Evolutionary conservation across 805 yeast species (phyloP), one percentile per base, ranked within the genome.

Genomic region (Lipomyces chichibuensis): DNA sequence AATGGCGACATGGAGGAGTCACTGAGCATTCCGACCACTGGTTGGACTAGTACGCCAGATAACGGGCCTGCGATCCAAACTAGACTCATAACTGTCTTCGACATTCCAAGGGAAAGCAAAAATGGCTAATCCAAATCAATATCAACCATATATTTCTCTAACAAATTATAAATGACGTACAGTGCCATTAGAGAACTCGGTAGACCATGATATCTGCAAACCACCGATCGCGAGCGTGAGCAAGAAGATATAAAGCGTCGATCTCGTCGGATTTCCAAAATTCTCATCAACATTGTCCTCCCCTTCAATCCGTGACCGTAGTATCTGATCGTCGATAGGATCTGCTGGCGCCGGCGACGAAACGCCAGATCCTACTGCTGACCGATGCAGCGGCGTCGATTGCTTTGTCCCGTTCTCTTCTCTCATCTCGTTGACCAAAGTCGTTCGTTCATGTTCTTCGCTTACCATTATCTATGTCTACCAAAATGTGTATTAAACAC

Each of bases 51-150:
- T 0, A 87, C 81, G 0, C 90, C 90, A 14, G 88, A 83, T 17
- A 86, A 72, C 0, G 91, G 90, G 1, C 90, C 89, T 0, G 89
- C 89, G 27, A 87, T 81, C 91, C 90, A 87, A 3, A 87, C 83
- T 57, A 87, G 76, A 6, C 88, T 86, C 71, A 87, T 75, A 0
- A 81, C 72, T 27, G 84, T 82, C 71, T 85, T 86, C 1, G 89
- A 83, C 59, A 87, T 78, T 3, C 90, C 90, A n/a, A 87, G 76
- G 0, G 88, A 84, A n/a, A 86, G 75, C 17, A 87, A 74, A 71
- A 83, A 86, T 0, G 89, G 88, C 71, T 69, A 29, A 6, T 17
- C 39, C 7, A 29, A 20, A 29, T 20, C 59, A 37, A 27, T 17
- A 29, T 43, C 57, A 43, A 7, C 49, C 6, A 13, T 23, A 27